phyloP scores from a whole-genome alignment of 2,329 filamentous ascomycete species.

The Cordyceps javanica region DNA sequence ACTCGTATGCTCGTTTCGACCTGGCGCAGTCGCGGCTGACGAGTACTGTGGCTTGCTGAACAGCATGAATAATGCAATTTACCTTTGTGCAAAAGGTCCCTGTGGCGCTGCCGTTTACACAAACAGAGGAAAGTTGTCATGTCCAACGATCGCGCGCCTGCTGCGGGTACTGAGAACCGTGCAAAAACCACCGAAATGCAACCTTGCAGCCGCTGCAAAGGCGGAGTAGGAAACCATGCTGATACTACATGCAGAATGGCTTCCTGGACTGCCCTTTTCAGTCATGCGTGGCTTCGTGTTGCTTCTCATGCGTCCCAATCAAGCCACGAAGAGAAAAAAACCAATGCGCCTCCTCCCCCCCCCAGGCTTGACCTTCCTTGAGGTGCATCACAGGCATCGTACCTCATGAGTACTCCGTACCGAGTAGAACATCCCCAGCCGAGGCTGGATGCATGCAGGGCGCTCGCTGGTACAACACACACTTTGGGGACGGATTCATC shows the following conservation, averaged over 20 bases:
- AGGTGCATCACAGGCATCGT: not conserved
- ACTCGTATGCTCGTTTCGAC: not conserved
- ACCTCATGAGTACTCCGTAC: too few species aligned
- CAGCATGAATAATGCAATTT: not conserved
- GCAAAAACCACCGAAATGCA: not conserved
- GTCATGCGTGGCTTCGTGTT: not conserved
- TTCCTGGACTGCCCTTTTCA: not conserved
- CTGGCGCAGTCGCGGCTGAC: not conserved
- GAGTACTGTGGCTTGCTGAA: conserved; percentile 7
- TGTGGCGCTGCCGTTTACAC: not conserved
- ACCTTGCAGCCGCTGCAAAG: conserved; percentile 4
- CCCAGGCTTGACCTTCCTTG: too few species aligned
- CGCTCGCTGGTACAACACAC: not conserved
- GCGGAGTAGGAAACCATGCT: not conserved
- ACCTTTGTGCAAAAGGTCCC: not conserved
- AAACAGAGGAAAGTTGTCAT: not conserved
- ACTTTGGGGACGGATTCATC: not conserved
- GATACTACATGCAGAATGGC: not conserved
- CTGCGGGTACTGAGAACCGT: conserved; percentile 4
- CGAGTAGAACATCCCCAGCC: not conserved
- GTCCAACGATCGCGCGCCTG: conserved; percentile 8
- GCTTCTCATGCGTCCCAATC: not conserved
- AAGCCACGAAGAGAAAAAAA: not conserved
- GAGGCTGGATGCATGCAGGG: not conserved
- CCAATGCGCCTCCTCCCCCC: not conserved